phyloP scores from a whole-genome alignment of 495 filamentous ascomycete species.

The Aspergillus heteromorphus region DNA sequence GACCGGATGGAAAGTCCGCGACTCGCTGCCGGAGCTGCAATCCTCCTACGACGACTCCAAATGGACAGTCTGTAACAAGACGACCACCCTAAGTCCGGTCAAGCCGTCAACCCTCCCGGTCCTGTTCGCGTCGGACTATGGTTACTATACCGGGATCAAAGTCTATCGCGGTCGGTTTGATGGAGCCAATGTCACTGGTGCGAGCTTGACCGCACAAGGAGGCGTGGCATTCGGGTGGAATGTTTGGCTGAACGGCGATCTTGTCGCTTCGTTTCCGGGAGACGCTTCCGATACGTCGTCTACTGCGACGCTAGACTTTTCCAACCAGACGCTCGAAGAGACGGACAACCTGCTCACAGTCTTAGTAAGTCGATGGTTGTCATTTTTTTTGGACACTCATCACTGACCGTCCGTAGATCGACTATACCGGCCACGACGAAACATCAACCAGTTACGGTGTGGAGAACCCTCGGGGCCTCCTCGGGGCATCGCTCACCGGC shows the following conservation, averaged over 20 bases:
- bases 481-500: slow-evolving; percentile 48
- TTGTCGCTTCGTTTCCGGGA: slow-evolving; percentile 51
- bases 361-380: neutral
- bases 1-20: slow-evolving; percentile 55
- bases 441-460: slow-evolving; percentile 50
- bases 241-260: slow-evolving; percentile 47
- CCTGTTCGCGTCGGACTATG: slow-evolving; percentile 64
- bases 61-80: slow-evolving; percentile 50
- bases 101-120: slow-evolving; percentile 50
- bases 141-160: slow-evolving; percentile 59
- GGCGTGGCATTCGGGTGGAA: slow-evolving; percentile 52
- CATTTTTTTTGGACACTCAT: slow-evolving; percentile 29
- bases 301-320: slow-evolving; percentile 44
- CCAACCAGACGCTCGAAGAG: slow-evolving; percentile 30
- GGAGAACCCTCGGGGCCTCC: slow-evolving; percentile 62
- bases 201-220: slow-evolving; percentile 53
- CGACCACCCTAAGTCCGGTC: slow-evolving; percentile 47
- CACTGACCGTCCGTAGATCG: slow-evolving; percentile 55
- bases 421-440: slow-evolving; percentile 64
- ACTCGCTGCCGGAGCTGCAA: slow-evolving; percentile 61
- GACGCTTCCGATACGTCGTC: slow-evolving; percentile 26
- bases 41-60: slow-evolving; percentile 53
- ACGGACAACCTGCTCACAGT: slow-evolving; percentile 27
- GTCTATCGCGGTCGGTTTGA: slow-evolving; percentile 65
- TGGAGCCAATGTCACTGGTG: slow-evolving; percentile 48